phyloP scores from a whole-genome alignment of 306 rosid genomes.

The Castanea mollissima region DNA sequence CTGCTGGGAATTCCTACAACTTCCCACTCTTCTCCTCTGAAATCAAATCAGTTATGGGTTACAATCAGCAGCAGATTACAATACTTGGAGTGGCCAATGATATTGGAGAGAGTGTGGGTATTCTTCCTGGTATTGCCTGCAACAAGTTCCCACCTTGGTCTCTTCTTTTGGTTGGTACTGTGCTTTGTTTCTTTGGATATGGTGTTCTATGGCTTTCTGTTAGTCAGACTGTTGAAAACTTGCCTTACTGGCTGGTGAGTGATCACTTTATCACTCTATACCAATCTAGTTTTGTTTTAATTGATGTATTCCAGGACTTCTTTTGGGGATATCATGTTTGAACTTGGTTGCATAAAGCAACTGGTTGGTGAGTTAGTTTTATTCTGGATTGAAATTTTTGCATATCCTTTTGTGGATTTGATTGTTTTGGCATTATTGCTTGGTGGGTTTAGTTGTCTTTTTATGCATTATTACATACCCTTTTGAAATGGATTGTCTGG shows the following conservation, averaged over 20 bases:
- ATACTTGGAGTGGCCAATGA: conserved; percentile 82
- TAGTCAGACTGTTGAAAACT: conserved; percentile 41
- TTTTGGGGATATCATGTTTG: not conserved
- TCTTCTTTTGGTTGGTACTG: conserved; percentile 58
- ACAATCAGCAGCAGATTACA: conserved; percentile 72
- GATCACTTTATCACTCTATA: not conserved
- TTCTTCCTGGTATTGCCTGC: conserved; percentile 75
- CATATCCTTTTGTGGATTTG: not conserved
- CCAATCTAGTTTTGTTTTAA: not conserved
- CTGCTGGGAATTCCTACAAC: conserved; percentile 55
- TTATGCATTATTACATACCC: not conserved
- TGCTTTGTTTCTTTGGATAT: conserved; percentile 65
- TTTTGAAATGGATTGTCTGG: not conserved
- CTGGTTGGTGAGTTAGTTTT: not conserved
- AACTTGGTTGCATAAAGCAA: not conserved
- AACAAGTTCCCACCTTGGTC: conserved; percentile 89
- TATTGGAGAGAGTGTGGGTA: conserved; percentile 59
- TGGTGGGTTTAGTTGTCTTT: not conserved
- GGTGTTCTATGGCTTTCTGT: conserved; percentile 70
- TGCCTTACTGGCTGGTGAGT: conserved; percentile 64
- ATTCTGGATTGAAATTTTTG: not conserved
- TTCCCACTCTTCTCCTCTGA: conserved; percentile 76
- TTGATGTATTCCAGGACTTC: not conserved
- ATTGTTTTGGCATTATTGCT: not conserved
- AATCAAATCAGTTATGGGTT: conserved; percentile 67